Base-by-base conservation (phyloP, 129 eudicot genomes). In the Solidago caesia region DNA sequence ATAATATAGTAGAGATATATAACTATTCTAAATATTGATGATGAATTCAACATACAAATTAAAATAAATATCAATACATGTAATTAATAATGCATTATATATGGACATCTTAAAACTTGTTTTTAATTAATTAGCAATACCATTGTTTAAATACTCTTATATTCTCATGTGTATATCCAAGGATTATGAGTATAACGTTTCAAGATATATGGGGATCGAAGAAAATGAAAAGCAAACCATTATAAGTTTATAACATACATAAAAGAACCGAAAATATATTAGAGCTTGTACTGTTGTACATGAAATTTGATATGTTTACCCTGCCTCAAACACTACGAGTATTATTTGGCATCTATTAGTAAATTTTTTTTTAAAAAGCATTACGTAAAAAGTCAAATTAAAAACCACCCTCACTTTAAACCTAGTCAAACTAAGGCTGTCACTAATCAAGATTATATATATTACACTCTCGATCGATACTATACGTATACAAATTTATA, bases 401-500 rank as follows among this genome's bases (percentile, higher is more conserved):
- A 21, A 21, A 21, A 21, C 21, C 21, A 21, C 21, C 21, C 21
- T 21, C 21, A 21, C 21, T 21, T 21, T 13, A 15, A 52, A 15
- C 58, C 13, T 52, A 13, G 6, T 52, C 39, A 52, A 52, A 52
- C 12, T 52, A 52, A 42, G 43, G 58, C 0, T 6, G 5, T 10
- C 44, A 25, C 7, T 58, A 45, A 21, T 56, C 55, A 56, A 71
- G 15, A 58, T 71, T 71, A 41, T 14, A n/a, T 12, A 43, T 26
- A 25, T 1, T 21, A 21, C 21, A 21, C 21, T 21, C 21, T 21
- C 21, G 21, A 21, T 21, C 21, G 21, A 33, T 48, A 49, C 21
- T 6, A 25, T 3, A 15, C 5, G 64, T 53, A 9, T 59, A 69
- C 65, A 65, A 73, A 42, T 46, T 60, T 78, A 77, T 5, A 88